Percentiles rank a stretch among this genome's conserved stretches.
Conservation (phyloP, 306 rosid species). For the Cicer pinnatifidum region DNA sequence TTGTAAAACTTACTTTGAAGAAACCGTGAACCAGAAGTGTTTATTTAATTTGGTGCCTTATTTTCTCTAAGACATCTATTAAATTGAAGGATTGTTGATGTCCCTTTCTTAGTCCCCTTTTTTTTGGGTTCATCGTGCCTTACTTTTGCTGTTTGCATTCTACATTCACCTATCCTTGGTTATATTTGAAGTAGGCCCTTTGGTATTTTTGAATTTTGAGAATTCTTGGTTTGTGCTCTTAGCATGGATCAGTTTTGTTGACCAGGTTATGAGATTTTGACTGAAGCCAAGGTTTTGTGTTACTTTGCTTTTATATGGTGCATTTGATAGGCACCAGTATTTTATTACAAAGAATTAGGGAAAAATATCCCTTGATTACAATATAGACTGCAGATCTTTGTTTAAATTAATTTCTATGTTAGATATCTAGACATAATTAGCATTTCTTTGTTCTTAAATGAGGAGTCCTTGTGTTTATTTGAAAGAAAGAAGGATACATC, state of each 20-base stretch:
- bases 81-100: conserved; percentile 26
- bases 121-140: conserved; percentile 3
- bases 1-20: conserved; percentile 25
- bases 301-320: conserved; percentile 21
- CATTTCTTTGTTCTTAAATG: not conserved
- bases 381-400: not conserved
- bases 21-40: conserved; percentile 7
- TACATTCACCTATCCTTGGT: conserved; percentile 8
- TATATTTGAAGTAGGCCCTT: conserved; percentile 13
- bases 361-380: not conserved
- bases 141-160: conserved; percentile 11
- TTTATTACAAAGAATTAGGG: conserved; percentile 12
- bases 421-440: not conserved
- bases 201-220: conserved; percentile 20
- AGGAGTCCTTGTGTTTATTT: conserved; percentile 6
- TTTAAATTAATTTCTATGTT: not conserved
- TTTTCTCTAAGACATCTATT: conserved; percentile 3
- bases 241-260: conserved; percentile 9
- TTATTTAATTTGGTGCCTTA: conserved; percentile 6
- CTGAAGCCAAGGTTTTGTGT: not conserved
- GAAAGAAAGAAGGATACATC: conserved; percentile 24
- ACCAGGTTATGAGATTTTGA: conserved; percentile 7
- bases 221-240: conserved; percentile 8
- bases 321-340: not conserved
- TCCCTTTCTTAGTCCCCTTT: conserved; percentile 19